phyloP scores from a whole-genome alignment of 1,284 basidiomycete genomes.

The Peniophora sp. region DNA sequence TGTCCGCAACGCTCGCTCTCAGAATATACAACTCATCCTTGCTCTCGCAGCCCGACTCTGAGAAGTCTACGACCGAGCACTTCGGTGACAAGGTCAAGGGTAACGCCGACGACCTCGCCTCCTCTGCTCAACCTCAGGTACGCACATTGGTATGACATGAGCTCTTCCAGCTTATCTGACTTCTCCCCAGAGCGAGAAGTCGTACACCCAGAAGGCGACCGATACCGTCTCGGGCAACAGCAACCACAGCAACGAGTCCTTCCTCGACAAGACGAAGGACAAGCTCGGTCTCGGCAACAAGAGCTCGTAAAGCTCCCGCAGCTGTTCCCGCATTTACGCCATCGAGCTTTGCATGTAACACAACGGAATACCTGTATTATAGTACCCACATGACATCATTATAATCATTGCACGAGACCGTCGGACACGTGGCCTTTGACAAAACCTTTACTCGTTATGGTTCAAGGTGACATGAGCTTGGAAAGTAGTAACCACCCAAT shows the following conservation, averaged over 20 bases:
- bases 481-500: too few relatives aligned
- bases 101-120: conserved; percentile 22
- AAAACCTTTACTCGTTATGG: too few relatives aligned
- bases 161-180: background rate
- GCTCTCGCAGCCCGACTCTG: conserved; percentile 15
- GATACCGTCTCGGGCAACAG: conserved; percentile 34
- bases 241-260: conserved; percentile 25
- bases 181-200: conserved; percentile 29
- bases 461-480: too few relatives aligned
- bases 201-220: conserved; percentile 30
- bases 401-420: too few relatives aligned
- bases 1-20: background rate
- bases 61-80: conserved; percentile 29
- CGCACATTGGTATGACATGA: conserved; percentile 3
- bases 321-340: too few relatives aligned
- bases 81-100: conserved; percentile 27
- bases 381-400: too few relatives aligned
- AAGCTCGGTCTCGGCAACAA: conserved; percentile 36
- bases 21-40: background rate
- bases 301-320: too few relatives aligned
- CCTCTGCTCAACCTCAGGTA: conserved; percentile 28
- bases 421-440: too few relatives aligned
- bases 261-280: conserved; percentile 43
- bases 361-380: too few relatives aligned
- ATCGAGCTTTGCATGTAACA: too few relatives aligned